phyloP scores from a whole-genome alignment of 257 asterid species.

The Solanum chilense region DNA sequence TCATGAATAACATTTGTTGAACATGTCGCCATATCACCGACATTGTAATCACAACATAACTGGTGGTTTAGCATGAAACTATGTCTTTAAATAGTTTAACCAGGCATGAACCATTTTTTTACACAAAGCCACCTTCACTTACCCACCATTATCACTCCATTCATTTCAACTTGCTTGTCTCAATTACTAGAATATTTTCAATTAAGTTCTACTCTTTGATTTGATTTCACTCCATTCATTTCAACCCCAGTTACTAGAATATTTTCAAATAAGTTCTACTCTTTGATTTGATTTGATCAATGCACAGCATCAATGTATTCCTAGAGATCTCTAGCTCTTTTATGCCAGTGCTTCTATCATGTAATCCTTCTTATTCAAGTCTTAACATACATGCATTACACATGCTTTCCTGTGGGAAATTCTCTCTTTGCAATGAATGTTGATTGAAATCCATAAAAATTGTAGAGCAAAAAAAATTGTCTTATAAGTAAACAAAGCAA shows the following conservation, averaged over 20 bases:
- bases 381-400: background rate
- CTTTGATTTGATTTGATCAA: background rate
- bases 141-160: background rate
- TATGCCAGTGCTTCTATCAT: background rate
- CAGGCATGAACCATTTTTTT: too few relatives aligned
- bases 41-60: background rate
- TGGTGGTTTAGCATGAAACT: background rate
- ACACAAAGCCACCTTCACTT: background rate
- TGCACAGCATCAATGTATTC: background rate
- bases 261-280: background rate
- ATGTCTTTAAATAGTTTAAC: too few relatives aligned
- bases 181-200: background rate
- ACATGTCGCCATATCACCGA: background rate
- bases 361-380: background rate
- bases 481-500: background rate
- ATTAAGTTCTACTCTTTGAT: background rate
- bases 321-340: background rate
- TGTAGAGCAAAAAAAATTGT: background rate
- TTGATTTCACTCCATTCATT: background rate
- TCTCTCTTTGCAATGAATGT: background rate
- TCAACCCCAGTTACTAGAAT: background rate
- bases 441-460: background rate
- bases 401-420: background rate
- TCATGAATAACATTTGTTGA: background rate
- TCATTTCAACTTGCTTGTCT: background rate